Evolutionary conservation across 2,329 filamentous ascomycete species (phyloP).

Genomic region (Phialophora tarda): DNA sequence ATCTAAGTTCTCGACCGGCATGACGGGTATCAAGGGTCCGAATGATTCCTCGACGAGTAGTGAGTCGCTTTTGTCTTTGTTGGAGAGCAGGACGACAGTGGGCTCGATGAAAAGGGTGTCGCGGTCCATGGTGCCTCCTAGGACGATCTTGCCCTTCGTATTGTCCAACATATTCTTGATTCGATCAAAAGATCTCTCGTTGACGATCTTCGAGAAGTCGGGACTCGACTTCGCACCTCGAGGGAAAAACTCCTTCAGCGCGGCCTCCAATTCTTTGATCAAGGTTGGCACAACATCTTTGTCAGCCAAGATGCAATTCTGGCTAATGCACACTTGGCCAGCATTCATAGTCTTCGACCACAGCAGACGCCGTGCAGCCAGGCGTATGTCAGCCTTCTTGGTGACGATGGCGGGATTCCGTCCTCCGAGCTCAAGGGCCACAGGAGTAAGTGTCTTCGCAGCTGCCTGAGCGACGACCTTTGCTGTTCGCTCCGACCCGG

Average conservation of each 20-base stretch:
- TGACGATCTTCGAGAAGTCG: slow-evolving; percentile 82
- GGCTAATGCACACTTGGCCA: slow-evolving; percentile 89
- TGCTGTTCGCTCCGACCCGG: slow-evolving; percentile 77
- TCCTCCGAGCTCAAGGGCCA: slow-evolving; percentile 88
- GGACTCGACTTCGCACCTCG: slow-evolving; percentile 76
- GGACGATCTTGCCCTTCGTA: slow-evolving; percentile 79
- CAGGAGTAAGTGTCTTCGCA: slow-evolving; percentile 83
- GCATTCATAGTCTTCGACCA: slow-evolving; percentile 89
- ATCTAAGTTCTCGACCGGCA: slow-evolving; percentile 79
- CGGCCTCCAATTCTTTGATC: slow-evolving; percentile 73
- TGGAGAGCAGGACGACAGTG: slow-evolving; percentile 82
- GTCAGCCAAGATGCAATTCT: slow-evolving; percentile 91
- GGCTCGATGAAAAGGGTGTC: slow-evolving; percentile 83
- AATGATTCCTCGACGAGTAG: slow-evolving; percentile 87
- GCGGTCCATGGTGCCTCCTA: slow-evolving; percentile 84
- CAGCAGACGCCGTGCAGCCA: slow-evolving; percentile 81
- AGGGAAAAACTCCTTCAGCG: slow-evolving; percentile 80
- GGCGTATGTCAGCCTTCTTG: slow-evolving; percentile 75
- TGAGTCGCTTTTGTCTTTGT: slow-evolving; percentile 68
- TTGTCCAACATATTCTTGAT: slow-evolving; percentile 91
- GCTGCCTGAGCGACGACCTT: slow-evolving; percentile 90
- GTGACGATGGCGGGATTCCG: slow-evolving; percentile 91
- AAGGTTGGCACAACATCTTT: slow-evolving; percentile 73
- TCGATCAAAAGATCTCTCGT: slow-evolving; percentile 76
- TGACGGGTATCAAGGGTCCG: slow-evolving; percentile 85